phyloP scores from a whole-genome alignment of 2,329 filamentous ascomycete genomes.

The Sarocladium kiliense region DNA sequence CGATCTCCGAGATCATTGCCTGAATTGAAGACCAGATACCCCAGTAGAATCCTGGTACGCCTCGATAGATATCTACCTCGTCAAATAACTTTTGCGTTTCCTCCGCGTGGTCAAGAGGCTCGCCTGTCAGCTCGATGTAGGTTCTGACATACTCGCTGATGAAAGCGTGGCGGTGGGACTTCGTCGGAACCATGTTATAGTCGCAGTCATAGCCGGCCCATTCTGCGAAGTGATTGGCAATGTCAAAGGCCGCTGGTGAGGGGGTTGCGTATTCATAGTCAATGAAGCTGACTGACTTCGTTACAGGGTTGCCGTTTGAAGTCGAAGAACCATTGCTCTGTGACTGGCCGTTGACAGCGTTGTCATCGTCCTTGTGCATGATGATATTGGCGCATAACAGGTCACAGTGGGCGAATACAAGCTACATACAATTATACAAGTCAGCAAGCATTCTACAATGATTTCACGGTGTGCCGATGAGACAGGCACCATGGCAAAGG shows the following conservation, averaged over 20 bases:
- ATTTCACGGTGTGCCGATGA: not conserved
- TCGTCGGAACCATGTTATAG: slow-evolving; percentile 74
- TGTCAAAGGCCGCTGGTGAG: slow-evolving; percentile 90
- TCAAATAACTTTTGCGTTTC: slow-evolving; percentile 65
- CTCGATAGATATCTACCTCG: slow-evolving; percentile 84
- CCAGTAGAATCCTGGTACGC: slow-evolving; percentile 85
- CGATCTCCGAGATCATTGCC: slow-evolving; percentile 87
- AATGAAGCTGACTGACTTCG: slow-evolving; percentile 62
- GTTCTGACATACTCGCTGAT: slow-evolving; percentile 75
- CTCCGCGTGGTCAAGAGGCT: slow-evolving; percentile 45
- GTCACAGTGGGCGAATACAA: slow-evolving; percentile 94
- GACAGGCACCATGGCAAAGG: not conserved
- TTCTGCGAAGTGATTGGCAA: slow-evolving; percentile 97
- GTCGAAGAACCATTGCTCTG: slow-evolving; percentile 28
- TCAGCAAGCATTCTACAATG: slow-evolving; percentile 12
- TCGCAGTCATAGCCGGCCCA: slow-evolving; percentile 98
- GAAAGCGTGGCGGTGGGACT: slow-evolving; percentile 71
- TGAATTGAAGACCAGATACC: slow-evolving; percentile 96
- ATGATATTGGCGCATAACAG: slow-evolving; percentile 96
- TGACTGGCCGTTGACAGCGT: not conserved
- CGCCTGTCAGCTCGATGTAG: slow-evolving; percentile 54
- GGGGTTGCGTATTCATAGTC: slow-evolving; percentile 98
- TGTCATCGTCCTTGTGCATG: slow-evolving; percentile 45
- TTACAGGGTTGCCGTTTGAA: not conserved
- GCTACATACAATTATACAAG: slow-evolving; percentile 35